phyloP scores from a whole-genome alignment of 495 filamentous ascomycete genomes.

The Tricharina praecox region DNA sequence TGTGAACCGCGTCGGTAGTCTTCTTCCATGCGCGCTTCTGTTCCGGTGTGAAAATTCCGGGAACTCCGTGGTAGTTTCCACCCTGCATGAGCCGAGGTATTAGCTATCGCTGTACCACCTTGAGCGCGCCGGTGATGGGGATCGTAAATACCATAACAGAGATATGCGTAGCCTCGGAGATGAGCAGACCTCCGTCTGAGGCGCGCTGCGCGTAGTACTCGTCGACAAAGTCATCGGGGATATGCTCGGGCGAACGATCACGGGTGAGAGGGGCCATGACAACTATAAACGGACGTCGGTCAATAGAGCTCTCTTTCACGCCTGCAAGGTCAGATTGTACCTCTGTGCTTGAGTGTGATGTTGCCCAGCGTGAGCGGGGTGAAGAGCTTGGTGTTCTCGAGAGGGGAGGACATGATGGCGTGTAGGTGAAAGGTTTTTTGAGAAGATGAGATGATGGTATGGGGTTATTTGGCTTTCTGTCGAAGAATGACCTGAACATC shows the following conservation, averaged over 20 bases:
- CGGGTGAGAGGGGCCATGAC: slow-evolving; percentile 28
- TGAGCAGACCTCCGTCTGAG: slow-evolving; percentile 42
- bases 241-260: slow-evolving; percentile 26
- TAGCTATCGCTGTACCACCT: neutral
- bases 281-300: slow-evolving; percentile 8
- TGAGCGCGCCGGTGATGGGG: neutral
- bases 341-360: slow-evolving; percentile 30
- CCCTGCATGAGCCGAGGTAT: slow-evolving; percentile 4
- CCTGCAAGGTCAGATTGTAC: neutral
- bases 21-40: slow-evolving; percentile 47
- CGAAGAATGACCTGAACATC: too few species aligned
- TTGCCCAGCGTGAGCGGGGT: slow-evolving; percentile 36
- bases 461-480: too few species aligned
- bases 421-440: too few species aligned
- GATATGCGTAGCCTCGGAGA: slow-evolving; percentile 51
- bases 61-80: slow-evolving; percentile 35
- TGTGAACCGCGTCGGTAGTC: slow-evolving; percentile 50
- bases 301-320: neutral
- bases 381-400: slow-evolving; percentile 32
- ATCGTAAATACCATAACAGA: slow-evolving; percentile 34
- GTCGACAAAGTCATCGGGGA: slow-evolving; percentile 33
- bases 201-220: slow-evolving; percentile 50
- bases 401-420: neutral
- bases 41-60: slow-evolving; percentile 44
- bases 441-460: too few species aligned